A percentile compares a stretch with the other conserved stretches of the same genome.
These are phyloP conservation scores for Eimeria brunetti DNA, from an alignment of 169 alveolate species.

Conservation along the genomic window DNA sequence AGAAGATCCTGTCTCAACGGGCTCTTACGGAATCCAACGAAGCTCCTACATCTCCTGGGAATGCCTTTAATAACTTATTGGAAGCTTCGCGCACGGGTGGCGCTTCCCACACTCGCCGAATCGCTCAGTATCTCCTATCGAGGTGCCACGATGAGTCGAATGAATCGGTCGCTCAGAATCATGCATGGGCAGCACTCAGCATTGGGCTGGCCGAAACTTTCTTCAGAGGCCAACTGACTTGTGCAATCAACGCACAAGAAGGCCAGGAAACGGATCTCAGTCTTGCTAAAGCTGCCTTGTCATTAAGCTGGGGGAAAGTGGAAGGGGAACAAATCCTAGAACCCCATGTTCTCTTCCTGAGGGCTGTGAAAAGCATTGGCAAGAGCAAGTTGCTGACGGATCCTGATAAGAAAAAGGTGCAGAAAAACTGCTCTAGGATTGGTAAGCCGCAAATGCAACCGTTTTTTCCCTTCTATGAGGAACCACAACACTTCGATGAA, in stretches of 20 bases:
- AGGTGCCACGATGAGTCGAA: conserved; percentile 38
- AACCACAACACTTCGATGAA: conserved; percentile 5
- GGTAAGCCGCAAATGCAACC: conserved; percentile 14
- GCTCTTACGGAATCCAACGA: conserved; percentile 9
- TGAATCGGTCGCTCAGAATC: background rate
- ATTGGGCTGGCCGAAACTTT: conserved; percentile 1
- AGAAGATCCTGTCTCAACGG: conserved; percentile 48
- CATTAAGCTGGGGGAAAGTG: conserved; percentile 25
- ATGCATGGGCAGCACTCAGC: conserved; percentile 68
- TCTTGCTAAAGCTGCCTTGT: conserved; percentile 42
- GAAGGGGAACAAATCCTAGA: background rate
- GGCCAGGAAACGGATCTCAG: background rate
- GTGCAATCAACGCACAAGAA: conserved; percentile 22
- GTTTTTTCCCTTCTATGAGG: background rate
- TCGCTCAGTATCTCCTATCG: conserved; percentile 14
- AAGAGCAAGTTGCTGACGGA: conserved; percentile 46
- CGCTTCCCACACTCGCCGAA: background rate
- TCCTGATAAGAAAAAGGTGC: conserved; percentile 23
- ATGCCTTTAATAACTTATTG: conserved; percentile 42
- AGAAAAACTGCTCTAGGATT: conserved; percentile 25
- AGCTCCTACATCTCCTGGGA: conserved; percentile 40
- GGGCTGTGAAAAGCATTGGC: background rate
- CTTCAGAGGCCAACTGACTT: conserved; percentile 19
- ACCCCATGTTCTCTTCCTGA: conserved; percentile 3
- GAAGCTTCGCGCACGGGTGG: conserved; percentile 21